Base-by-base conservation (phyloP, 371 early-diverging fungal species). In the Parasitella parasitica region DNA sequence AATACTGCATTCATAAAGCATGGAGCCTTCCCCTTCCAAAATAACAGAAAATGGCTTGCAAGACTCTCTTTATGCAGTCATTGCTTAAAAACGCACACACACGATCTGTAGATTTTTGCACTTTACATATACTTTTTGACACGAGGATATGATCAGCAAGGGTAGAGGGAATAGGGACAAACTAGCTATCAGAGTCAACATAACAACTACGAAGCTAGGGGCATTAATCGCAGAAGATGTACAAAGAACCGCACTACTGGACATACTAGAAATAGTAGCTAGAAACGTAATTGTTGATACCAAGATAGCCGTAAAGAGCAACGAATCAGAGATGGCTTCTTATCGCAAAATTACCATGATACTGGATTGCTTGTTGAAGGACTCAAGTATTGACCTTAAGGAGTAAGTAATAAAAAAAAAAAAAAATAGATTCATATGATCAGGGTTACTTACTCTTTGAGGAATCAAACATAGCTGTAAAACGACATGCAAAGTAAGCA, bases 301-400 rank as follows among this genome's bases (percentile, higher is more conserved):
- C 20, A 36, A 2, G 9, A 18, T 4, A 53, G 20, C 34, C 8
- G 8, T 36, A 53, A 16, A 41, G 22, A 41, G 43, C 43, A 53
- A 53, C 18, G 53, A 53, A 0, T 36, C 36, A 49, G 59, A 64
- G 54, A 20, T 59, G 39, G 59, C 64, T 36, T 58, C 32, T 46
- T 64, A 64, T 48, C 58, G 59, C 16, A 53, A 64, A 54, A 46
- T 64, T 54, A 54, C 59, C 46, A 59, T 58, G 54, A 54, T 64
- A 46, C 49, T 64, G 3, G 59, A 64, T 54, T 59, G 53, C 37
- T 48, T 64, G 38, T 38, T 59, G 27, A 54, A 64, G 34, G 16
- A 54, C 52, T 54, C 64, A 15, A 54, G 46, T 26, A 39, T 64
- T 48, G 59, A 54, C 35, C 41, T 59, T 18, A 36, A 57, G 18